Base-by-base conservation (phyloP, 2,329 filamentous ascomycete species). In the Cercospora janseana region DNA sequence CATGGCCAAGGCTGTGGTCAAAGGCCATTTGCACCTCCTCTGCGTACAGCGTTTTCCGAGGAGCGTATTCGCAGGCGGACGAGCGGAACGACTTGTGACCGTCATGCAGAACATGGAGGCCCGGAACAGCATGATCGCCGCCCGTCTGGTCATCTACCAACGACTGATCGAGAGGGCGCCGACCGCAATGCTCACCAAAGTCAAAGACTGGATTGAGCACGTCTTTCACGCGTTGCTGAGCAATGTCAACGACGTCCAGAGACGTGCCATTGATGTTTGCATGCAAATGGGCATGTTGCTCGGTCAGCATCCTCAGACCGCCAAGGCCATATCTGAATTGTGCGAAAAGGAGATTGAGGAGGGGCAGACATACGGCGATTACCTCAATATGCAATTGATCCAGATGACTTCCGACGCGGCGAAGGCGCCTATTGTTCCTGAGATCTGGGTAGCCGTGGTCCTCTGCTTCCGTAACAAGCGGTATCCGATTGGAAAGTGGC, bases 391-490 rank as follows among this genome's bases (percentile, higher is more conserved):
- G 15, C 79, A 81, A 24, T 74, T 97, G 46, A 79, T 79, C 49
- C 74, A 76, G 8, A 88, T 93, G 83, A 76, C 85, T 57, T 63
- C 72, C 4, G 70, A 72, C 20, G 79, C 82, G 56, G 79, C 82
- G 9, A 78, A 81, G 16, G 81, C 80, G 7, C 68, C 76, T 0
- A 76, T 81, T 29, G 90, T 95, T 0, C 91, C 93, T 4, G 87
- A 90, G 58, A 88, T 97, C 16, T 97, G 92, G 92, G 86, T 87
- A 51, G 80, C 89, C 27, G 75, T 95, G 2, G 81, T 92, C 5
- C 77, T 95, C 2, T 82, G 95, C 48, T 74, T 96, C 40, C 82
- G 86, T 46, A 75, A 70, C 54, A 71, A 82, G 71, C 69, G 82
- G 67, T 57, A 76, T 74, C 63, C 82, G 73, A 57, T 83, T 66